Evolutionary conservation across 805 yeast species (phyloP).

Genomic region (Candida maesae): DNA sequence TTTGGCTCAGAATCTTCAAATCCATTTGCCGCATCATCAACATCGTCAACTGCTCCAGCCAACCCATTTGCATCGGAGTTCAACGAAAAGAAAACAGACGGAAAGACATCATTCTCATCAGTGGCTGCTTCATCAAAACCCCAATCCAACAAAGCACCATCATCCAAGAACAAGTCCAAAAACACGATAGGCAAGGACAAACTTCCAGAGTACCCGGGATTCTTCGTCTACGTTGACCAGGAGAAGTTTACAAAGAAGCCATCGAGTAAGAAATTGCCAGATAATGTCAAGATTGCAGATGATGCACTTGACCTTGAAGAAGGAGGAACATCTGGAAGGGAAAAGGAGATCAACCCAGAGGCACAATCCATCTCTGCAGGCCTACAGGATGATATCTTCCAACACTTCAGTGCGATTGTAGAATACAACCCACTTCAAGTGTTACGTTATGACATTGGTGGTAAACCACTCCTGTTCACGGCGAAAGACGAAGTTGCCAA

Average conservation of each 20-base stretch:
- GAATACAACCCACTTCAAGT: conserved; percentile 86
- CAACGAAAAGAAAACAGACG: conserved; percentile 1
- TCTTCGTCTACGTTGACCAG: conserved; percentile 63
- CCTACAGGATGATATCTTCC: conserved; percentile 63
- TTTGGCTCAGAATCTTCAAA: conserved; percentile 10
- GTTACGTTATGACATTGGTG: conserved; percentile 77
- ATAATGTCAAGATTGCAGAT: conserved; percentile 49
- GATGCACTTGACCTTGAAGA: conserved; percentile 43
- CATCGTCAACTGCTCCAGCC: neutral
- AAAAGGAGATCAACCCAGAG: conserved; percentile 33
- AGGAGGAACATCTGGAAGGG: conserved; percentile 27
- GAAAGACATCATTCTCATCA: conserved; percentile 29
- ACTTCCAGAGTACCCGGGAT: conserved; percentile 59
- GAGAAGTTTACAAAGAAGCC: conserved; percentile 56
- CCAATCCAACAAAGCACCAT: conserved; percentile 13
- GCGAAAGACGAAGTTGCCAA: conserved; percentile 49
- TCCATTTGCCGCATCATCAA: neutral
- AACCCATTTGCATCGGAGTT: conserved; percentile 5
- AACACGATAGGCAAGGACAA: no score
- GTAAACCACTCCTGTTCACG: conserved; percentile 72
- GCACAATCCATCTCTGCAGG: conserved; percentile 47
- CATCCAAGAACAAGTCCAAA: no score
- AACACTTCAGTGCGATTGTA: conserved; percentile 68
- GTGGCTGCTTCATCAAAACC: conserved; percentile 21
- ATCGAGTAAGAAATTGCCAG: conserved; percentile 41